Conservation (phyloP, 139 green algal genomes). For the Pleodorina starrii region DNA sequence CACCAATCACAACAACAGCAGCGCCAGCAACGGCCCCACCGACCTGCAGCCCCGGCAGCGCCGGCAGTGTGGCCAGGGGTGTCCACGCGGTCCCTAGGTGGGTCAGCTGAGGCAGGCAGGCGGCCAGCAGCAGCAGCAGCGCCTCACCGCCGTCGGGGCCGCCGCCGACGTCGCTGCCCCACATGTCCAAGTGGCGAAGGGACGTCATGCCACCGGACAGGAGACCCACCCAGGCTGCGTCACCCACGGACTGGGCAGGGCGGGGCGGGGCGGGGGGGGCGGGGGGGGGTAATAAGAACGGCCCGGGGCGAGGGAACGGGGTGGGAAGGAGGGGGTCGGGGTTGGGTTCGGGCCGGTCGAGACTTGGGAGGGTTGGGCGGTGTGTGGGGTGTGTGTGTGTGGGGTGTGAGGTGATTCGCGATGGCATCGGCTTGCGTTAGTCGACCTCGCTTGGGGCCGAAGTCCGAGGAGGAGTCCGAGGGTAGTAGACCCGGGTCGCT, state of each 20-base stretch:
- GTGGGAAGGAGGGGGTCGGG: background rate
- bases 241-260: background rate
- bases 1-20: background rate
- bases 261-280: too few species aligned
- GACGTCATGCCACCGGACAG: background rate
- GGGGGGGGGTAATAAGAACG: background rate
- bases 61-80: background rate
- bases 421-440: too few species aligned
- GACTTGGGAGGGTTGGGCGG: too few species aligned
- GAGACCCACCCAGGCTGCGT: background rate
- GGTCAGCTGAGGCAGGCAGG: background rate
- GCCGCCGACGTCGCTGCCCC: conserved; percentile 19
- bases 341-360: too few species aligned
- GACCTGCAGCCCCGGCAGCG: conserved; percentile 24
- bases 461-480: too few species aligned
- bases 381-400: background rate
- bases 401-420: background rate
- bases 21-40: too few species aligned
- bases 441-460: too few species aligned
- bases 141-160: background rate
- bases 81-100: conserved; percentile 19
- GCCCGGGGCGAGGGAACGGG: background rate
- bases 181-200: conserved; percentile 16
- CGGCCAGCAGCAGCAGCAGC: conserved; percentile 5
- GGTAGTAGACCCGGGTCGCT: too few species aligned